A percentile compares a stretch with the other conserved stretches of the same genome.
These are phyloP conservation scores for Bipolaris zeicola DNA, from an alignment of 2,329 filamentous ascomycete genomes.

Conservation along the genomic window DNA sequence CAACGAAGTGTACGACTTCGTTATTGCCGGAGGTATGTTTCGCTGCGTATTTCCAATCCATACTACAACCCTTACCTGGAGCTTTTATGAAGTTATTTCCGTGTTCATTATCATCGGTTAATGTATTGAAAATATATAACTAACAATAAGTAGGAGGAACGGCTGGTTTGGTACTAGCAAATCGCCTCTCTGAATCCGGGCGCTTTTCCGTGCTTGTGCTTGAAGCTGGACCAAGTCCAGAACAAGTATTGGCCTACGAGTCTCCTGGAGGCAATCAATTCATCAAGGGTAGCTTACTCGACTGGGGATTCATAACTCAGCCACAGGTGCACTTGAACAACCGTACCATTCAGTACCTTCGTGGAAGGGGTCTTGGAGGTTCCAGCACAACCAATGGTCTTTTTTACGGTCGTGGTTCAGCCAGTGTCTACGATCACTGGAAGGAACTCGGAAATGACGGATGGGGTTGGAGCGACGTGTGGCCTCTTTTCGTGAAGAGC, in stretches of 20 bases:
- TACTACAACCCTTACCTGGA: too few relatives aligned
- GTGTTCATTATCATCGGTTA: neutral
- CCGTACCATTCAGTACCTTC: constrained; percentile 32
- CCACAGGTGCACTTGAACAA: constrained; percentile 31
- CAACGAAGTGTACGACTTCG: constrained; percentile 29
- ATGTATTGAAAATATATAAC: neutral
- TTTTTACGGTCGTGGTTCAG: constrained; percentile 40
- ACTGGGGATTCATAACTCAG: constrained; percentile 37
- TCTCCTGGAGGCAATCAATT: constrained; percentile 38
- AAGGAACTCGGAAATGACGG: constrained; percentile 62
- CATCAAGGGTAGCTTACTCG: constrained; percentile 34
- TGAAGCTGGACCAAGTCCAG: constrained; percentile 40
- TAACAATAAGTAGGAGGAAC: constrained; percentile 23
- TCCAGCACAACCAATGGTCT: constrained; percentile 44
- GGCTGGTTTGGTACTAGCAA: constrained; percentile 35
- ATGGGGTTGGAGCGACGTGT: constrained; percentile 53
- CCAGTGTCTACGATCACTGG: constrained; percentile 58
- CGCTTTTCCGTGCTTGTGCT: constrained; percentile 38
- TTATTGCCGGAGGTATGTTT: constrained; percentile 25
- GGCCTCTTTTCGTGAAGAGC: constrained; percentile 30
- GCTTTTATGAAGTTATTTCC: too few relatives aligned
- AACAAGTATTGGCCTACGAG: constrained; percentile 38
- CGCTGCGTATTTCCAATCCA: too few relatives aligned
- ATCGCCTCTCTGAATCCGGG: constrained; percentile 31
- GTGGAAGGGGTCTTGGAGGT: constrained; percentile 39